Base-by-base conservation (phyloP, 176 grass and related monocot genomes). In the Cenchrus americanus region DNA sequence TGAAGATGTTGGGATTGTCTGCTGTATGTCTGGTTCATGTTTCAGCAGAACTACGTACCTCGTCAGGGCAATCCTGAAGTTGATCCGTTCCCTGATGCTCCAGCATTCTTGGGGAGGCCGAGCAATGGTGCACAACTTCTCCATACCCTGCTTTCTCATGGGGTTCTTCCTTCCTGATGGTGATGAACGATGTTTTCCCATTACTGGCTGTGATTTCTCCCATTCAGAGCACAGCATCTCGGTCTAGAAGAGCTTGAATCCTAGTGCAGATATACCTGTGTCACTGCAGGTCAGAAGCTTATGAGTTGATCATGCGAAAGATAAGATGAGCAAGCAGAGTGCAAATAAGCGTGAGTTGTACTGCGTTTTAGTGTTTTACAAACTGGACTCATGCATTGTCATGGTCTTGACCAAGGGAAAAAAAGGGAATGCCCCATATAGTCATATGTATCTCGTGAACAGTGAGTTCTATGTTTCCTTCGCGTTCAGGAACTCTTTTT, bases 1-100 rank as follows among this genome's bases (percentile, higher is more conserved):
- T 71, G 55, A 14, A 64, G n/a, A 23, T 43, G 6, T 43, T 49
- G 0, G 7, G 62, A 70, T 32, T 32, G n/a, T 7, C 26, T 63
- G 18, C 24, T 47, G 8, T 5, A 59, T 52, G 19, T 69, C 10
- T 42, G 55, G 12, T 19, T 64, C 41, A 57, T 34, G 44, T 47
- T 34, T 44, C 44, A n/a, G 46, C 22, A 21, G 4, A 67, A 15
- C 61, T 80, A 0, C 34, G 13, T 77, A 86, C 83, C 83, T 86
- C 26, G 24, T 55, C 14, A 66, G 8, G 44, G 65, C 78, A 65
- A 82, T 82, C 46, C 69, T 77, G 71, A 89, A 85, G 60, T 85
- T 89, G 44, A 69, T 61, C 7, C 71, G 73, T 52, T 81, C 64
- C 63, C 47, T 85, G 55, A 82, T 81, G 47, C 88, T 86, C 83